Conservation (phyloP, 768 basidiomycete species). For the Lactifluus subvellereus region DNA sequence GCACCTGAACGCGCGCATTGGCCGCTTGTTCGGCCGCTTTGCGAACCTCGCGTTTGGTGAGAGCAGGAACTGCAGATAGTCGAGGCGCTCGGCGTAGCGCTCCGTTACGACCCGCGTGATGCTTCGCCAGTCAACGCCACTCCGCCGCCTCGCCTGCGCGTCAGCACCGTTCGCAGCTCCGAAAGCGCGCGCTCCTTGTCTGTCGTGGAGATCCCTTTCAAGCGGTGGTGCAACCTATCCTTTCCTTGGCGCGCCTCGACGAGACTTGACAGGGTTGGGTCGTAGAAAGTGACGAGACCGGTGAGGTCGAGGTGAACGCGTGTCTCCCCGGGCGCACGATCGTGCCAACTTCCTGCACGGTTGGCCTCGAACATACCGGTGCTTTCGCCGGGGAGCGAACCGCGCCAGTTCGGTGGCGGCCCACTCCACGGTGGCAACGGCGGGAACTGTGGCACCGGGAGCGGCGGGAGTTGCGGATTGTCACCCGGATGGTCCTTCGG, state of each 20-base stretch:
- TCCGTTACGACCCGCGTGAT: conserved; percentile 37
- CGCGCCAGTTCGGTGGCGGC: conserved; percentile 22
- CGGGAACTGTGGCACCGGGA: neutral
- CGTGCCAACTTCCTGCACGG: conserved; percentile 39
- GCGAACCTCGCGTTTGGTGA: conserved; percentile 21
- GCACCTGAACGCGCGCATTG: conserved; percentile 6
- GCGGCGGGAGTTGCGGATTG: neutral
- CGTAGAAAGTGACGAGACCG: conserved; percentile 41
- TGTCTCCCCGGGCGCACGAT: conserved; percentile 39
- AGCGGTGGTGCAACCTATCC: conserved; percentile 34
- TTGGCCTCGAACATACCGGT: conserved; percentile 24
- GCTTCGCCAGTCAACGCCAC: conserved; percentile 40
- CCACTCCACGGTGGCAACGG: neutral
- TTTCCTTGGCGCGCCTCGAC: conserved; percentile 29
- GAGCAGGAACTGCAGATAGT: conserved; percentile 36
- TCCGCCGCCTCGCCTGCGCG: conserved; percentile 22
- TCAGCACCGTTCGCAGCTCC: conserved; percentile 30
- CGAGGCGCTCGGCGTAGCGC: conserved; percentile 40
- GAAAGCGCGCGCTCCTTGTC: conserved; percentile 29
- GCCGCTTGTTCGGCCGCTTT: conserved; percentile 7
- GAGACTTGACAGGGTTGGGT: conserved; percentile 35
- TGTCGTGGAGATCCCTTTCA: conserved; percentile 30
- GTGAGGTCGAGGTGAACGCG: conserved; percentile 41
- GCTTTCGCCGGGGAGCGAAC: neutral
- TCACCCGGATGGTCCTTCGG: neutral